phyloP scores from a whole-genome alignment of 257 asterid species.

The Plectranthus barbatus region DNA sequence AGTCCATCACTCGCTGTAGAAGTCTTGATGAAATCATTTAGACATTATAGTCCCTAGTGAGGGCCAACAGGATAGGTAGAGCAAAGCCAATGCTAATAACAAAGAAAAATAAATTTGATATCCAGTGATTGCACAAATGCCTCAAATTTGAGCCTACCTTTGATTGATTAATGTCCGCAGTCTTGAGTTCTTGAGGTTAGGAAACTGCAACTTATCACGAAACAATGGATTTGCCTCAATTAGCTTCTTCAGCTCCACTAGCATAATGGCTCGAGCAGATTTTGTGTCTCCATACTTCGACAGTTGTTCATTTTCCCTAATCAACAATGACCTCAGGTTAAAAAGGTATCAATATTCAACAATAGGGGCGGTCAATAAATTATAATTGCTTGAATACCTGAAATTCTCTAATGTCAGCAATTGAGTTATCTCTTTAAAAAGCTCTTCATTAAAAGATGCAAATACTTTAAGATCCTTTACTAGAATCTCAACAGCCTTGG shows the following conservation, averaged over 20 bases:
- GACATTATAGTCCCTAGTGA: not conserved
- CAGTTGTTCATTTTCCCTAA: conserved; percentile 92
- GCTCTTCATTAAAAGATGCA: conserved; percentile 86
- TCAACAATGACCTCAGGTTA: conserved; percentile 3
- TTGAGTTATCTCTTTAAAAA: conserved; percentile 94
- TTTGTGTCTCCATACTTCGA: conserved; percentile 92
- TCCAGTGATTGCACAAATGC: not conserved
- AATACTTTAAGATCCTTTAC: conserved; percentile 95
- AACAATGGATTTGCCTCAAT: conserved; percentile 95
- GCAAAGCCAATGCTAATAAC: not conserved
- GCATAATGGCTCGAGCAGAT: conserved; percentile 87
- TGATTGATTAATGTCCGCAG: conserved; percentile 87
- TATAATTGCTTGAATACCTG: conserved; percentile 44
- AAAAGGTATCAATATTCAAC: not conserved
- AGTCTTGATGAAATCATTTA: not conserved
- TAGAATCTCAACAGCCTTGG: conserved; percentile 87
- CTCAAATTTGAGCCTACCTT: conserved; percentile 43
- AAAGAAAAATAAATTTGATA: not conserved
- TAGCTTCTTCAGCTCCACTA: conserved; percentile 90
- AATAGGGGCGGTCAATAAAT: not conserved
- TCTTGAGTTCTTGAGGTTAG: conserved; percentile 83
- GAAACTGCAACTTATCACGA: conserved; percentile 88
- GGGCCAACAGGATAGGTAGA: not conserved
- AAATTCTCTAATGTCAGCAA: conserved; percentile 85
- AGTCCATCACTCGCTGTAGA: not conserved